Base-by-base conservation (phyloP, 108 stramenopile genomes). In the Asterionellopsis glacialis region DNA sequence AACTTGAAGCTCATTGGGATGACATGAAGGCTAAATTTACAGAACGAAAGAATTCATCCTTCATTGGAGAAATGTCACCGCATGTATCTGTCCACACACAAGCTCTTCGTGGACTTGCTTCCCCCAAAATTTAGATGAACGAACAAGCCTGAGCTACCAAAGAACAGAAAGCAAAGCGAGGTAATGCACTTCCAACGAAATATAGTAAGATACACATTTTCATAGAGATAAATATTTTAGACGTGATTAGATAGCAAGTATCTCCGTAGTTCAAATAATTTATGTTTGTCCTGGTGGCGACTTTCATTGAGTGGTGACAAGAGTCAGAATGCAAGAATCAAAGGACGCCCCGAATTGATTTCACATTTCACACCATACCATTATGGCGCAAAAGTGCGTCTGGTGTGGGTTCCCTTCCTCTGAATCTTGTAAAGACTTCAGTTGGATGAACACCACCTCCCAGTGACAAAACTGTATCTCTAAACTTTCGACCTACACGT, bases 381-480 rank as follows among this genome's bases (percentile, higher is more conserved):
- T 15, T 57, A 59, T 81, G 76, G 27, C 65, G 49, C 18, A 85
- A 60, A 24, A 85, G 55, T 12, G 80, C 76, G 1, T 80, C 75
- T 7, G 84, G 79, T 9, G 59, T 63, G 21, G 84, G 77, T 24
- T 79, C 72, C 26, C 77, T 61, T 26, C 84, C 84, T 26, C 81
- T 67, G 64, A 85, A 85, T 25, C 23, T 55, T n/a, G 57, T 23
- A 68, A 77, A 85, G 6, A 85, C 84, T 57, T 85, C 64, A n/a
- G 40, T 19, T 0, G 73, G 73, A 50, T 64, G 73, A 19, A 62
- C 45, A 13, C 70, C 69, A 45, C 73, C 73, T 14, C 78, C 73
- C 5, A 56, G 23, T 9, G 52, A 39, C 18, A 79, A 69, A 11
- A 79, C 57, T 0, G 78, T 79, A 51, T 79, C 74, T 12, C 76